Conservation (phyloP, 2,329 filamentous ascomycete species). For the Claviceps paspali region DNA sequence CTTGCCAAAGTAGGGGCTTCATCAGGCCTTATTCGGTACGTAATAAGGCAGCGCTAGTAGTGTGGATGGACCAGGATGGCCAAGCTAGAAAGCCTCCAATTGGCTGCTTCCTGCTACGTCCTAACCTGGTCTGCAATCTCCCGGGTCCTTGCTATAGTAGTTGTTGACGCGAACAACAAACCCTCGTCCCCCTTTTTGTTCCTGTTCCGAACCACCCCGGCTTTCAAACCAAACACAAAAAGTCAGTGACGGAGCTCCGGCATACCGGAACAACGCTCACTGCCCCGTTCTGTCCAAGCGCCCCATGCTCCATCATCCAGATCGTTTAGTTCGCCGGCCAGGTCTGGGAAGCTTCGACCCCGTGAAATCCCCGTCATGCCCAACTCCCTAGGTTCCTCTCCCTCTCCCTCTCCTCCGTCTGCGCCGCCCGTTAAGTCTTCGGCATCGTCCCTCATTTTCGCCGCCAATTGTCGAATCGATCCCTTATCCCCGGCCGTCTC, state of each 20-base stretch:
- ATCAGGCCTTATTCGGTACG: too few species aligned
- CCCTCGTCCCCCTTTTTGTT: background rate
- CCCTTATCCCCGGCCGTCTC: conserved; percentile 1
- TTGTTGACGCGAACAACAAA: background rate
- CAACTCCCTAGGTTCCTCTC: conserved; percentile 1
- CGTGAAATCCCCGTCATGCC: conserved; percentile 7
- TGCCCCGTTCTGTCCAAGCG: background rate
- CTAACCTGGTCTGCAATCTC: conserved; percentile 1
- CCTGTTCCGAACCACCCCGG: background rate
- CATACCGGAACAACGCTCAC: background rate
- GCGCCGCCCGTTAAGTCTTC: background rate
- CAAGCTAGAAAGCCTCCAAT: conserved; percentile 1
- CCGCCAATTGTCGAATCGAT: conserved; percentile 3
- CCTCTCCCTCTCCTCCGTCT: conserved; percentile 1
- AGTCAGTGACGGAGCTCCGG: background rate
- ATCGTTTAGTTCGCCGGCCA: background rate
- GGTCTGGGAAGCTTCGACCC: conserved; percentile 4
- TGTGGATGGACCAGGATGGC: too few species aligned
- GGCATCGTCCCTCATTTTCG: background rate
- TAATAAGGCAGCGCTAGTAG: background rate
- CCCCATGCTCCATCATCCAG: conserved; percentile 3
- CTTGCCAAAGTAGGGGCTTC: too few species aligned
- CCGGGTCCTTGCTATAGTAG: too few species aligned
- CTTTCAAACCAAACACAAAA: background rate
- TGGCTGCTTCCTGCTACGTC: background rate